Base-by-base conservation (phyloP, 345 rosid species). In the Acer campestre region DNA sequence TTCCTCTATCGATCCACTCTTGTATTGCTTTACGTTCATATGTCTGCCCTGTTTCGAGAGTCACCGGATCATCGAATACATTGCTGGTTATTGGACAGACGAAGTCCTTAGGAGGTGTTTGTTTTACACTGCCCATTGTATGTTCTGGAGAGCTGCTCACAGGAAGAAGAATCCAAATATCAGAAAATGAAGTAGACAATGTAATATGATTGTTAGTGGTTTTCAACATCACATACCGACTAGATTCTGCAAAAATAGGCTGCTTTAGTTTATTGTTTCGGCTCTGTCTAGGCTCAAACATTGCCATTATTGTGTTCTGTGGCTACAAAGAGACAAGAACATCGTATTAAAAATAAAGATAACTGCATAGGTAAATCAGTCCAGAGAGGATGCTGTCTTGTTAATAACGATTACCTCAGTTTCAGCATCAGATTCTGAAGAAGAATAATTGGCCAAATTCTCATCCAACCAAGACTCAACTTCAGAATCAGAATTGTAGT, bases 41-140 rank as follows among this genome's bases (percentile, higher is more conserved):
- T 0, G 95, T 91, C 89, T 91, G 95, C 2, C 95, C 95, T 1
- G 95, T 91, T 85, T 91, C 95, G 0, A 91, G 86, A 68, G 95
- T 91, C 66, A 89, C 95, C 0, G 95, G 95, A 72, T 88, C 93
- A 61, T 83, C 80, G 61, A 91, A 89, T 2, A 87, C 25, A 53
- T 87, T 85, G 79, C 88, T 87, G 10, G 93, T 91, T 46, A 91
- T 89, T 63, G 92, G 95, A 75, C 95, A 91, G 40, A 91, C 86
- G 56, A 91, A 91, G 80, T 91, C 93, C 85, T 88, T 91, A 1
- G 92, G 92, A 51, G 88, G 86, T 29, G 88, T 67, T 46, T 82
- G 79, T 58, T 85, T 84, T 16, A 82, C 85, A 35, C 70, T 77
- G 8, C 88, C 83, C 91, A 91, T 91, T 75, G 46, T 79, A 63